Percentiles rank a stretch among this genome's conserved stretches.
Evolutionary conservation across 2,329 filamentous ascomycete species (phyloP).

Genomic region (Talaromyces sp.): DNA sequence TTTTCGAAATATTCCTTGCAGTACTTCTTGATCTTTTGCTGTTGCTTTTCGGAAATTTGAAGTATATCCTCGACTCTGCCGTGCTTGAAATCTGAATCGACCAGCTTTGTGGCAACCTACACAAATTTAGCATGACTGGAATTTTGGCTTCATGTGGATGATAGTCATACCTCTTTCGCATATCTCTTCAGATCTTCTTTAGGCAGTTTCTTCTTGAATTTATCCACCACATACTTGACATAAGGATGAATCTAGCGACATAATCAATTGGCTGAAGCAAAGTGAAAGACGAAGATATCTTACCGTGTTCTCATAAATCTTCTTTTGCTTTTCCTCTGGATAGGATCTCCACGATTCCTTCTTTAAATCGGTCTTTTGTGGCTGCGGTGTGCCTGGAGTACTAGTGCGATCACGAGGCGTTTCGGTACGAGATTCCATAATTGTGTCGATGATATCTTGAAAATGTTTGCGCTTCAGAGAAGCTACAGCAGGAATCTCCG

Average conservation of each 20-base stretch:
- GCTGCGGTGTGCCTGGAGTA: conserved; percentile 65
- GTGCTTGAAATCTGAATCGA: conserved; percentile 88
- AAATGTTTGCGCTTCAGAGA: conserved; percentile 73
- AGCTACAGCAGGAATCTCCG: conserved; percentile 62
- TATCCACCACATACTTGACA: conserved; percentile 81
- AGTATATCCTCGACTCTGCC: conserved; percentile 80
- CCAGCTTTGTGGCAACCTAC: conserved; percentile 77
- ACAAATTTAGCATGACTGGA: conserved; percentile 1
- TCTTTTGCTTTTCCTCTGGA: conserved; percentile 80
- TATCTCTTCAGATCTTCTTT: conserved; percentile 70
- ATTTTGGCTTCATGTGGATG: background rate
- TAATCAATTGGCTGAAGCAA: background rate
- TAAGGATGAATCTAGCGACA: conserved; percentile 66
- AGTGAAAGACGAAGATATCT: conserved; percentile 16
- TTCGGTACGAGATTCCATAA: conserved; percentile 56
- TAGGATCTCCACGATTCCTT: conserved; percentile 53
- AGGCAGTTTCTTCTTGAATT: conserved; percentile 81
- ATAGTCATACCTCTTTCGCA: conserved; percentile 57
- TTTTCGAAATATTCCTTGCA: conserved; percentile 86
- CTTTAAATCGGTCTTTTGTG: conserved; percentile 55
- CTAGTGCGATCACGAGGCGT: conserved; percentile 55
- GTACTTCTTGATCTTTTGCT: conserved; percentile 77
- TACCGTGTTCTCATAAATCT: conserved; percentile 91
- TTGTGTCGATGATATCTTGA: conserved; percentile 80
- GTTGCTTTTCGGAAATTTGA: conserved; percentile 72